These are phyloP conservation scores for Apiotrichum laibachii DNA, from an alignment of 1,284 basidiomycete species.

Conservation along the genomic window DNA sequence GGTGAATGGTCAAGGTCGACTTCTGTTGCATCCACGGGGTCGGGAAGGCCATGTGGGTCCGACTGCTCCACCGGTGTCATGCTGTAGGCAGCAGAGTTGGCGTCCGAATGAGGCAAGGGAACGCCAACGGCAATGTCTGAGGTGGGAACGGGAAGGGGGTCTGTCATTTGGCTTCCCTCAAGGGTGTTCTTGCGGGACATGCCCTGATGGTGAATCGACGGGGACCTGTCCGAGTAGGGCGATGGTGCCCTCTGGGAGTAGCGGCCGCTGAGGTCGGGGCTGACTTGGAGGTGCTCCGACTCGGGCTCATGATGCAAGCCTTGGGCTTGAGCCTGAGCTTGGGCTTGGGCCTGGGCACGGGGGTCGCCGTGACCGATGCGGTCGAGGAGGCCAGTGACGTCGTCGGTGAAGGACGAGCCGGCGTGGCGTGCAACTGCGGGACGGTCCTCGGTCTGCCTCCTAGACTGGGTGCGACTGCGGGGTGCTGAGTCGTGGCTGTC, in stretches of 20 bases:
- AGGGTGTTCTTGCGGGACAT: not conserved
- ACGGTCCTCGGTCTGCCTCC: not conserved
- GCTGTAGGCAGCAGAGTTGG: not conserved
- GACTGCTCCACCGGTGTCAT: not conserved
- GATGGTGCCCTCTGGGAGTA: slow-evolving; percentile 3
- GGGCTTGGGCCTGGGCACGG: not conserved
- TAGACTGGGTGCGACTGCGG: slow-evolving; percentile 1
- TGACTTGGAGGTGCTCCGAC: slow-evolving; percentile 18
- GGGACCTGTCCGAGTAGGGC: slow-evolving; percentile 7
- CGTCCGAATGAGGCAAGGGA: not conserved
- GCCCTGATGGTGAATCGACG: not conserved
- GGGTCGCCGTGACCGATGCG: slow-evolving; percentile 19
- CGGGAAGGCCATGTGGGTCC: not conserved
- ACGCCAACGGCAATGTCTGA: not conserved
- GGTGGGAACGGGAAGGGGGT: not conserved
- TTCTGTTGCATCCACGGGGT: not conserved
- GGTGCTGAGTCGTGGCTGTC: slow-evolving; percentile 1
- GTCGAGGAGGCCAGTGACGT: slow-evolving; percentile 30
- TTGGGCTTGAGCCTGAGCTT: no score
- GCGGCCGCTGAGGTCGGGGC: slow-evolving; percentile 6
- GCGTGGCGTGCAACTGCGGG: slow-evolving; percentile 3
- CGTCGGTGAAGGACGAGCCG: slow-evolving; percentile 37
- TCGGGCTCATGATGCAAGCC: slow-evolving; percentile 7
- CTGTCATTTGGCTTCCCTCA: not conserved
- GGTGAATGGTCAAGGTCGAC: not conserved